phyloP scores from a whole-genome alignment of 2,329 filamentous ascomycete species.

The Ophiostoma sp. region DNA sequence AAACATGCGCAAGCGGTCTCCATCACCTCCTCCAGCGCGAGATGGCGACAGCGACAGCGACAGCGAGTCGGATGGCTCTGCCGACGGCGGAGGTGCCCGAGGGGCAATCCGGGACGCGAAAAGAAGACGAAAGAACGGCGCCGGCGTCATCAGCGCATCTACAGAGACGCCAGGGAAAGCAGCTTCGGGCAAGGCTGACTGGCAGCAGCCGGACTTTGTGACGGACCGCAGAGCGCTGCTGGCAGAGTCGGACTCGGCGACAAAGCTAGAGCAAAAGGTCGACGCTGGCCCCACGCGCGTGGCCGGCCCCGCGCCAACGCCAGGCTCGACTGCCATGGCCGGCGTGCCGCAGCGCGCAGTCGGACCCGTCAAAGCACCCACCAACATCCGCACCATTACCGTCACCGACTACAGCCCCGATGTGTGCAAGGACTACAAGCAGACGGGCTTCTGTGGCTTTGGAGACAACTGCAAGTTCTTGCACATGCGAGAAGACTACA shows the following conservation, averaged over 20 bases:
- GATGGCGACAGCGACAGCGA: conserved; percentile 54
- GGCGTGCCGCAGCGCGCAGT: conserved; percentile 44
- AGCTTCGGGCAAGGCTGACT: background rate
- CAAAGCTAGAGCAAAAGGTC: conserved; percentile 54
- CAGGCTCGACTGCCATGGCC: conserved; percentile 13
- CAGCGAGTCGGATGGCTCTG: conserved; percentile 61
- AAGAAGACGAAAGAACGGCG: conserved; percentile 61
- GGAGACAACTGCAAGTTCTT: conserved; percentile 79
- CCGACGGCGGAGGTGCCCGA: conserved; percentile 51
- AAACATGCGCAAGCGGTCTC: conserved; percentile 73
- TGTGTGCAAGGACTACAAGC: conserved; percentile 73
- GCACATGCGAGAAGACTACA: conserved; percentile 71
- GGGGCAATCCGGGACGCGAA: conserved; percentile 65
- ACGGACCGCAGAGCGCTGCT: conserved; percentile 60
- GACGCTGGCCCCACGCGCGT: conserved; percentile 38
- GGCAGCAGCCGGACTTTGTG: conserved; percentile 36
- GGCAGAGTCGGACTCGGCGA: conserved; percentile 74
- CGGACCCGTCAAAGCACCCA: conserved; percentile 80
- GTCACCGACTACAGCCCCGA: conserved; percentile 87
- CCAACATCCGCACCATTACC: conserved; percentile 86
- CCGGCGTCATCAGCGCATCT: conserved; percentile 36
- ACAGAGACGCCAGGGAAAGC: conserved; percentile 29
- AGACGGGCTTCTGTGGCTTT: conserved; percentile 55
- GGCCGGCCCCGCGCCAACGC: background rate
- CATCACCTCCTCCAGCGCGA: conserved; percentile 65